Evolutionary conservation across 225 moss, liverwort and hornwort species (phyloP), one percentile per base, ranked within the genome.

Genomic region (Sphagnum contortum): DNA sequence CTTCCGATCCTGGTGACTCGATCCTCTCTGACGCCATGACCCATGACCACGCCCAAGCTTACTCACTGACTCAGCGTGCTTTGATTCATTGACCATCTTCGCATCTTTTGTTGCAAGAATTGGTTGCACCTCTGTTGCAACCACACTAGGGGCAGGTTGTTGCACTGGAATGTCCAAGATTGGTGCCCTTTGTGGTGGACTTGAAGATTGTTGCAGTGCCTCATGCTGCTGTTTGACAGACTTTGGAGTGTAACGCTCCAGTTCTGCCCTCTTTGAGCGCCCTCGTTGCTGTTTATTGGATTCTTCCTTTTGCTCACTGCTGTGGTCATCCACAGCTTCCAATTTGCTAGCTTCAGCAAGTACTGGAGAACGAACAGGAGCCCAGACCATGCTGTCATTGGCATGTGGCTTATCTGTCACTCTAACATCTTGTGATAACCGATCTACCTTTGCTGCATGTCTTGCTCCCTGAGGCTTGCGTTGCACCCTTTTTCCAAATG

Each of bases 211-310:
- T 64, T 88, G 87, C 57, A 73, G 73, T 71, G 69, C 65, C 65
- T 89, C 89, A 65, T 89, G 91, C 55, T 84, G 79, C 73, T 95
- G 91, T 72, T 88, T 84, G 59, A 91, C 71, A 52, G 91, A 89
- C 75, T 95, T 95, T 5, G 91, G 94, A 64, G 88, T 91, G 55
- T 95, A 95, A 45, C 94, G 94, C 69, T 95, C 94, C 75, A 95
- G 76, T 66, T 95, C 94, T 29, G 89, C 91, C 64, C 94, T 86
- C 68, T 88, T 89, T 3, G 82, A 85, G 65, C 89, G 87, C 0
- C 82, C 87, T 57, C 82, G 89, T 66, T 70, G 80, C 72, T 79
- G 70, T 46, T 79, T 75, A 50, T 78, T 83, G 68, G 69, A 50
- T 63, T 91, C 91, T 61, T 95, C 88, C 80, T 89, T 91, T 75